Conservation (phyloP, 495 filamentous ascomycete species). For the Penicillium simplicissimum region DNA sequence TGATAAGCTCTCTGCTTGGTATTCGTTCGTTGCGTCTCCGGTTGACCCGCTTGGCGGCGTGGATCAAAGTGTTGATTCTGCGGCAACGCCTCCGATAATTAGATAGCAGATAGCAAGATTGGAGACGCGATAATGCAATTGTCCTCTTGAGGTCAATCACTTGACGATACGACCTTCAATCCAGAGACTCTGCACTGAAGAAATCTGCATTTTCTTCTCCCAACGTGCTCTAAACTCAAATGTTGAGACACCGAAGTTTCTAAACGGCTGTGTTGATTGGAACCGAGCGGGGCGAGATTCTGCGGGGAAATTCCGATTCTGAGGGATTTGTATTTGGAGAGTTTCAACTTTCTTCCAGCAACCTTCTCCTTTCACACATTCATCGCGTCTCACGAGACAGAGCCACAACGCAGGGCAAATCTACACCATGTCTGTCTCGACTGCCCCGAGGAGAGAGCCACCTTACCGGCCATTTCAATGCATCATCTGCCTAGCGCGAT, state of each 20-base stretch:
- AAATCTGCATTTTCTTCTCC: neutral
- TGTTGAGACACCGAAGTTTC: neutral
- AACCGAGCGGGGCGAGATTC: neutral
- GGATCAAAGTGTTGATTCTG: neutral
- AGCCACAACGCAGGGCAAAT: neutral
- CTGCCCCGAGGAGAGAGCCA: conserved; percentile 4
- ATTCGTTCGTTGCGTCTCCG: neutral
- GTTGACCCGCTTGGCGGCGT: neutral
- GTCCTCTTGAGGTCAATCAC: neutral
- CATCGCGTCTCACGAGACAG: neutral
- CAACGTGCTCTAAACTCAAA: neutral
- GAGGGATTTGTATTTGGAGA: neutral
- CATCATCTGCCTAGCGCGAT: conserved; percentile 34
- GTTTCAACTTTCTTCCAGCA: neutral
- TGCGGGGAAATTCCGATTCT: neutral
- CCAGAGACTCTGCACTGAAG: neutral
- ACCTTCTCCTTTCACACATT: neutral
- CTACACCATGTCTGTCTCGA: conserved; percentile 17
- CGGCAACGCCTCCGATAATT: neutral
- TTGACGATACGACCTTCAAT: neutral
- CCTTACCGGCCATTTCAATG: conserved; percentile 39
- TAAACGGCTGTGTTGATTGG: neutral
- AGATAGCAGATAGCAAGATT: neutral
- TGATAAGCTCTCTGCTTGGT: neutral
- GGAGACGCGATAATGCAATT: neutral